These are phyloP conservation scores for Podaxis carcinomalis DNA, from an alignment of 768 basidiomycete genomes.

Conservation along the genomic window DNA sequence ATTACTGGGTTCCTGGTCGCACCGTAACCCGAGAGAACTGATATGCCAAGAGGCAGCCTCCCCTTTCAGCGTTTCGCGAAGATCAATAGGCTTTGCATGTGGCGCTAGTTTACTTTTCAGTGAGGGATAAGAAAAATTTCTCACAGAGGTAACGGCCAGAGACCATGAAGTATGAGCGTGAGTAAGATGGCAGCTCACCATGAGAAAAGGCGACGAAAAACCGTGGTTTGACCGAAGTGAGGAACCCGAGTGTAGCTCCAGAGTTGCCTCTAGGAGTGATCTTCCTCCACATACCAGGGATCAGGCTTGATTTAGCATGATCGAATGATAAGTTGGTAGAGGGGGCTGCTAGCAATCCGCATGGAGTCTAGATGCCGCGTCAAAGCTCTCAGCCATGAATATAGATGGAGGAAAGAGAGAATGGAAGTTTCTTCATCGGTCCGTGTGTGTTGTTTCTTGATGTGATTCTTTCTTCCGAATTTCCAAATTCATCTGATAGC, in stretches of 20 bases:
- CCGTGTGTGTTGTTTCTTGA: neutral
- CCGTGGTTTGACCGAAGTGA: constrained; percentile 2
- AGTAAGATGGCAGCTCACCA: neutral
- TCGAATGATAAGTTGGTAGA: neutral
- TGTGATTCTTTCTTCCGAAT: neutral
- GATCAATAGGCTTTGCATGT: neutral
- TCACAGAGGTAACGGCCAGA: neutral
- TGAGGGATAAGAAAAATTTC: neutral
- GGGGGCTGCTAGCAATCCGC: neutral
- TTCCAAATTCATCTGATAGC: neutral
- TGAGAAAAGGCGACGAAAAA: constrained; percentile 1
- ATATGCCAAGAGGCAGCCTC: neutral
- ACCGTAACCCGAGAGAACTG: neutral
- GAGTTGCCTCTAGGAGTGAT: neutral
- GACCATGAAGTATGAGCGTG: neutral
- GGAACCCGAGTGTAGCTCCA: neutral
- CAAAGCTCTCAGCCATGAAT: neutral
- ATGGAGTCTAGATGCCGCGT: neutral
- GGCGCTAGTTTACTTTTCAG: neutral
- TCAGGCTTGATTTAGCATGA: neutral
- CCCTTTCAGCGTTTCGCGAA: neutral
- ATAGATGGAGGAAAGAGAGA: neutral
- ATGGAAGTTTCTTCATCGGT: neutral
- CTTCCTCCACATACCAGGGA: neutral
- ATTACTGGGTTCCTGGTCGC: neutral